Evolutionary conservation across 352 stramenopile genomes (phyloP), one percentile per base, ranked within the genome.

Genomic region (Pythium dissotocum): DNA sequence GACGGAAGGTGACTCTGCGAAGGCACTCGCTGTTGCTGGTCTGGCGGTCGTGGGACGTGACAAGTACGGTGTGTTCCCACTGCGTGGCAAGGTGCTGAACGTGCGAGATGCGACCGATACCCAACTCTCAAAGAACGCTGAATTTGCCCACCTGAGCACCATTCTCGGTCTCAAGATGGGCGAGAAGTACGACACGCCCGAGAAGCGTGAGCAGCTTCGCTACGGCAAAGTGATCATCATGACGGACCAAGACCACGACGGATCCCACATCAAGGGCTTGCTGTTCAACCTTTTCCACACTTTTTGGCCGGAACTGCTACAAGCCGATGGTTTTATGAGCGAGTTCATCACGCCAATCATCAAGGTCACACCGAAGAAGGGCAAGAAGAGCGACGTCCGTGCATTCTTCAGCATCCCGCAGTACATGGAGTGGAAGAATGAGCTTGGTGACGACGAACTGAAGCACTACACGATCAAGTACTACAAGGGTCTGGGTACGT

Each of bases 281-380:
- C 72, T 99, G 40, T 99, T 99, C 79, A 99, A 99, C 72, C 95
- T 99, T 48, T 97, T 99, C 56, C 97, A 99, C 83, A 87, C 97
- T 55, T 99, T 99, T 72, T 99, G 97, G 97, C 98, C 98, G 0
- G 94, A 91, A 10, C 77, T 99, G 63, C 80, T 99, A 38, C 82
- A 98, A 62, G 72, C 96, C 53, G 83, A 90, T 13, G 90, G 91
- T 21, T 99, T 99, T 63, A 78, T 99, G 10, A 94, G 98, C 69
- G 97, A 99, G 67, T 99, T 99, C 76, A 99, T 99, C 76, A 99
- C 98, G 32, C 97, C 98, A 14, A 98, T 99, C 71, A 97, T 99
- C 62, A 99, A 99, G 76, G 96, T 90, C 26, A 90, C 77, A 26
- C 76, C 91, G 33, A 89, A 85, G 36, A 89, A 97, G 71, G 85